phyloP scores from a whole-genome alignment of 2,329 filamentous ascomycete species.

The Periglandula ipomoeae region DNA sequence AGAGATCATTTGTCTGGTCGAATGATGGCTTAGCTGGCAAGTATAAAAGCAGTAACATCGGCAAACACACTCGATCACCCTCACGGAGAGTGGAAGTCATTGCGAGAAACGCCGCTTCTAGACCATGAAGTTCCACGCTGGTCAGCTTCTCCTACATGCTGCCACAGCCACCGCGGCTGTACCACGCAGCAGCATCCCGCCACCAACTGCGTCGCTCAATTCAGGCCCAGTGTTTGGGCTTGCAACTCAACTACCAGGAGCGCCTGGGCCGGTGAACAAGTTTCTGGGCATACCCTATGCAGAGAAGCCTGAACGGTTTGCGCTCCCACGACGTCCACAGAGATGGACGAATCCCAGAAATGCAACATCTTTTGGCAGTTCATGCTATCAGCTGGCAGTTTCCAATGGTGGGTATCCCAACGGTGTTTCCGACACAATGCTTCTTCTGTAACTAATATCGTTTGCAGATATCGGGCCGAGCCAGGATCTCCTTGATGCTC shows the following conservation, averaged over 20 bases:
- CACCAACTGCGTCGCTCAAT: slow-evolving; percentile 11
- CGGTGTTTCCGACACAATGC: background rate
- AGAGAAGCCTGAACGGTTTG: slow-evolving; percentile 11
- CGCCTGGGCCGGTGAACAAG: slow-evolving; percentile 11
- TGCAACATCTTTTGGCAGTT: slow-evolving; percentile 10
- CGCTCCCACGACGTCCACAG: slow-evolving; percentile 7
- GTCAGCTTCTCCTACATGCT: slow-evolving; percentile 1
- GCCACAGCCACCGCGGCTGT: background rate
- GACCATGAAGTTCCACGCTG: background rate
- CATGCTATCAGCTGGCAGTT: slow-evolving; percentile 12
- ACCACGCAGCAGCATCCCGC: too few species aligned
- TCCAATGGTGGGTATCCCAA: slow-evolving; percentile 8
- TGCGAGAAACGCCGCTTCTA: background rate
- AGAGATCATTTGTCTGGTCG: background rate
- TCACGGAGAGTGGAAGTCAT: background rate
- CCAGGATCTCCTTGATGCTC: slow-evolving; percentile 11
- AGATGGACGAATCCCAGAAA: slow-evolving; percentile 11
- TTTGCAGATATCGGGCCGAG: slow-evolving; percentile 13
- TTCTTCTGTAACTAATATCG: background rate
- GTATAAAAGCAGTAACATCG: too few species aligned
- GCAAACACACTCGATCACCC: too few species aligned
- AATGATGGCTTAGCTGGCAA: background rate
- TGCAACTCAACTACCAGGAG: slow-evolving; percentile 11
- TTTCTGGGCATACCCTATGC: slow-evolving; percentile 17
- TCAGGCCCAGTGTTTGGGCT: slow-evolving; percentile 12